Evolutionary conservation across 1,284 basidiomycete species (phyloP), one percentile per base, ranked within the genome.

Genomic region (Malassezia nana): DNA sequence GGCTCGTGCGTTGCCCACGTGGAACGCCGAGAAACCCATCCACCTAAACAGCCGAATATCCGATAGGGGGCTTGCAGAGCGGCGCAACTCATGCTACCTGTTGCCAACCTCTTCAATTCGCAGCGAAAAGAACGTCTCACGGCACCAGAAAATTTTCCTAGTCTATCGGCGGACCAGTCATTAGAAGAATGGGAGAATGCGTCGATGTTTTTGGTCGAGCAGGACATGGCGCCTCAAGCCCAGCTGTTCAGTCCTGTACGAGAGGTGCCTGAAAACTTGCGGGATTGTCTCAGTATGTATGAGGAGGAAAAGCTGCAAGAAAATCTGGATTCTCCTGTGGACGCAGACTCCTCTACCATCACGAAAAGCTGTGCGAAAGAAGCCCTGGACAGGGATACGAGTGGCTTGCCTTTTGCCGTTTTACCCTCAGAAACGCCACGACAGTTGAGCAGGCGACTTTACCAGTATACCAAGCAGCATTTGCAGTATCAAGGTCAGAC

Each of bases 371-470:
- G 4, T 38, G 35, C 18, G 18, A 20, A 20, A 38, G 35, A 38
- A 6, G 8, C 8, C 15, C 15, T 6, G 10, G 18, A n/a, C 2
- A 16, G 4, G 24, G 40, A 42, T n/a, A 42, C 12, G 13, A n/a
- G 24, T 42, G 24, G 40, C 13, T 18, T 25, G 40, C 24, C 40
- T 6, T 16, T 28, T 42, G 24, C 40, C 20, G 40, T 28, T 4
- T 6, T 18, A 5, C 35, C 35, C 35, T 6, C 35, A 2, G 35
- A 40, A 28, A 24, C 25, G 2, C 10, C 42, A 16, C 42, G 16
- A 20, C 42, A 26, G 13, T 29, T 44, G 2, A 49, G 52, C 29
- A 39, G 40, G 5, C 46, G 33, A 7, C 16, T 54, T 4, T 54
- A 48, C n/a, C 35, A 24, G 8, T 32, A 29, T 26, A 48, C 43